These are phyloP conservation scores for Benincasa hispida DNA, from an alignment of 306 rosid genomes.

Conservation along the genomic window DNA sequence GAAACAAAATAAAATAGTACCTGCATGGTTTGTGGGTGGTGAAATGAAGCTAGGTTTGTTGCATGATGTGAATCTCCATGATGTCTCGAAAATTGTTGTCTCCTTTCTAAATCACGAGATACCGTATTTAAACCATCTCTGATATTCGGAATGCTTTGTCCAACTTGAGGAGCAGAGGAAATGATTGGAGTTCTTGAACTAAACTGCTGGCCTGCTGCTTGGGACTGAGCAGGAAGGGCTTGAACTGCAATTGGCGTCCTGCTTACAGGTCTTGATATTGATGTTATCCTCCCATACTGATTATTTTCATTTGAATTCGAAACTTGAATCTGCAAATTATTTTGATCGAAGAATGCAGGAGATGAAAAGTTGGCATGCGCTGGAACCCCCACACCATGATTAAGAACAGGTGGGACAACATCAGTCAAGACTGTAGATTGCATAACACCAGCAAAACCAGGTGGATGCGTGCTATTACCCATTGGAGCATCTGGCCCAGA, in stretches of 20 bases:
- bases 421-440: constrained; percentile 27
- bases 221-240: constrained; percentile 70
- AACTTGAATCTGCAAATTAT: constrained; percentile 30
- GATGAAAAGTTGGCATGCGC: constrained; percentile 16
- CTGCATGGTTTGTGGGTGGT: constrained; percentile 34
- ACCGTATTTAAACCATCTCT: constrained; percentile 18
- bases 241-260: constrained; percentile 65
- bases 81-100: constrained; percentile 38
- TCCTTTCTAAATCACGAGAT: constrained; percentile 49
- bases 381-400: constrained; percentile 34
- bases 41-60: constrained; percentile 26
- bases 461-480: constrained; percentile 15
- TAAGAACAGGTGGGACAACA: constrained; percentile 28
- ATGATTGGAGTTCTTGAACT: constrained; percentile 27
- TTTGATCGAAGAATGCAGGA: constrained; percentile 33
- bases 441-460: constrained; percentile 6
- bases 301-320: constrained; percentile 19
- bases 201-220: constrained; percentile 24
- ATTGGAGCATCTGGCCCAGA: constrained; percentile 22
- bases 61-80: constrained; percentile 31
- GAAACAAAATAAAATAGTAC: constrained; percentile 18
- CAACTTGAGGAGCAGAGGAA: constrained; percentile 35
- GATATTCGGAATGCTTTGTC: constrained; percentile 22
- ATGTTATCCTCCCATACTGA: constrained; percentile 41
- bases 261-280: constrained; percentile 15